phyloP scores from a whole-genome alignment of 2,329 filamentous ascomycete species.

The Colletotrichum sp. region DNA sequence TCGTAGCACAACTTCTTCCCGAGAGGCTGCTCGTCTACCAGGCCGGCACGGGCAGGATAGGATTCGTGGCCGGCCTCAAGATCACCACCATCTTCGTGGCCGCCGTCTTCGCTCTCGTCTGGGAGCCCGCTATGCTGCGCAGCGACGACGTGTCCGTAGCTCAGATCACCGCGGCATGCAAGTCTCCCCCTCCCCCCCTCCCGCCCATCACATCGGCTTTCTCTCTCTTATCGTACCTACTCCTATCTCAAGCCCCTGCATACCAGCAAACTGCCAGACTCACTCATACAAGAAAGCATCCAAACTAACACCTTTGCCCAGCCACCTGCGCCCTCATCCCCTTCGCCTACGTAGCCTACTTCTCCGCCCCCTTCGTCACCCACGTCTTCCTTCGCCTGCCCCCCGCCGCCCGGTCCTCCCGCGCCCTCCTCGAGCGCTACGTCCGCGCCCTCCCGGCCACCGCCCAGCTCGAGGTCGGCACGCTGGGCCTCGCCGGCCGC shows the following conservation, averaged over 20 bases:
- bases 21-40: slow-evolving; percentile 75
- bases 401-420: slow-evolving; percentile 65
- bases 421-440: slow-evolving; percentile 59
- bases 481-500: slow-evolving; percentile 60
- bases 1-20: slow-evolving; percentile 48
- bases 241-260: background rate
- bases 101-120: slow-evolving; percentile 66
- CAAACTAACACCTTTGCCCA: slow-evolving; percentile 44
- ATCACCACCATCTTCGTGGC: slow-evolving; percentile 74
- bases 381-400: slow-evolving; percentile 76
- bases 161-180: background rate
- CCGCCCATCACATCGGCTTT: background rate
- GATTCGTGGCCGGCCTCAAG: slow-evolving; percentile 74
- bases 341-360: slow-evolving; percentile 67
- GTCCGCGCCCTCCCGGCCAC: slow-evolving; percentile 49
- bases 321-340: slow-evolving; percentile 67
- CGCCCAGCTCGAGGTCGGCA: slow-evolving; percentile 55
- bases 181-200: background rate
- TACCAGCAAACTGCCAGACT: background rate
- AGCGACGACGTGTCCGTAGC: background rate
- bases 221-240: background rate
- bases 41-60: slow-evolving; percentile 69
- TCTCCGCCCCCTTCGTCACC: slow-evolving; percentile 73
- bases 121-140: background rate
- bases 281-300: background rate